Evolutionary conservation across 176 grass and related monocot genomes (phyloP).

Genomic region (Saccharum spontaneum): DNA sequence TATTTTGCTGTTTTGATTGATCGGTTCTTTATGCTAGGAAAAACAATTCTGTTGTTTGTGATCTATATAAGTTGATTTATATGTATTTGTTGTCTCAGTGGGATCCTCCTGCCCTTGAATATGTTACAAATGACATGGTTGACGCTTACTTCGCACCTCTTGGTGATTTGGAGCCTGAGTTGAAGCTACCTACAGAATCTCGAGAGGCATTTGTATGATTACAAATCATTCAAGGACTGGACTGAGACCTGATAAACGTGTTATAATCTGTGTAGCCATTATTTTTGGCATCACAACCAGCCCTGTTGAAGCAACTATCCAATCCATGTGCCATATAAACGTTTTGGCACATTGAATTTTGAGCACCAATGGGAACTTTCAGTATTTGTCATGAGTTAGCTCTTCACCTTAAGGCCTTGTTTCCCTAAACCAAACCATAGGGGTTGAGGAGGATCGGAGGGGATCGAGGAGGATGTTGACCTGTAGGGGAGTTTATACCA

Average conservation of each 20-base stretch:
- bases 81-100: slow-evolving; percentile 56
- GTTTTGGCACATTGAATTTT: slow-evolving; percentile 3
- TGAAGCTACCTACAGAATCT: slow-evolving; percentile 73
- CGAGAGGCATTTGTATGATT: slow-evolving; percentile 77
- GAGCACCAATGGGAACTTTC: not conserved
- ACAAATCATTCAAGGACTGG: not conserved
- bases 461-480: too few species aligned
- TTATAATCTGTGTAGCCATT: slow-evolving; percentile 10
- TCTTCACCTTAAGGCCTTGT: not conserved
- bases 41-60: not conserved
- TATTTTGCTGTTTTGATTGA: slow-evolving; percentile 1
- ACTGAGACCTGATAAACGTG: not conserved
- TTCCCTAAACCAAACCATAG: too few species aligned
- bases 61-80: not conserved
- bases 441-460: too few species aligned
- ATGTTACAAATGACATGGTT: slow-evolving; percentile 81
- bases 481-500: too few species aligned
- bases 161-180: slow-evolving; percentile 69
- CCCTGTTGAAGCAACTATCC: slow-evolving; percentile 2
- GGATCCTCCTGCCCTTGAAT: slow-evolving; percentile 85
- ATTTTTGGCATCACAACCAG: slow-evolving; percentile 13
- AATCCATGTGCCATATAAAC: slow-evolving; percentile 21
- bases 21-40: not conserved
- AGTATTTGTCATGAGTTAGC: not conserved
- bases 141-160: slow-evolving; percentile 78